Evolutionary conservation across 495 filamentous ascomycete species (phyloP).

Genomic region (Amorphotheca resinae): DNA sequence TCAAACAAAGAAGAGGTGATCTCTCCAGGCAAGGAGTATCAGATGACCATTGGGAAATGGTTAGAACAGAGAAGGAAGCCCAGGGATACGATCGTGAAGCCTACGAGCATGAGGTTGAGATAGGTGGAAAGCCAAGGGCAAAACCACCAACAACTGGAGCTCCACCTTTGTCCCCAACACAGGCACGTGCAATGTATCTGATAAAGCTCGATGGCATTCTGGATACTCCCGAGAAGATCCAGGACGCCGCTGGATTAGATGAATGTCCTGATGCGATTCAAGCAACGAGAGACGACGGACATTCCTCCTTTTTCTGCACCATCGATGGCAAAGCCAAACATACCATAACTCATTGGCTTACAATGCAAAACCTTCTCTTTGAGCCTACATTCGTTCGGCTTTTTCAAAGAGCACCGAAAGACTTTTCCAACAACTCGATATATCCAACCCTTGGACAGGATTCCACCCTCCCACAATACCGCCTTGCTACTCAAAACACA

Average conservation of each 20-base stretch:
- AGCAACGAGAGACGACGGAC: slow-evolving; percentile 5
- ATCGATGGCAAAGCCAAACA: slow-evolving; percentile 15
- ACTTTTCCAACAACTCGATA: slow-evolving; percentile 20
- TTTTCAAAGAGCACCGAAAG: slow-evolving; percentile 23
- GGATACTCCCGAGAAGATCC: slow-evolving; percentile 8
- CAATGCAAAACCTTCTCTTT: slow-evolving; percentile 8
- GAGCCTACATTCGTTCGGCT: slow-evolving; percentile 23
- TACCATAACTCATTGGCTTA: slow-evolving; percentile 12
- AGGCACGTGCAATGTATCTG: slow-evolving; percentile 18
- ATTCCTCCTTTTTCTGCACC: slow-evolving; percentile 13
- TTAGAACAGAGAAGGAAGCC: no score
- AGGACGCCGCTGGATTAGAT: slow-evolving; percentile 7
- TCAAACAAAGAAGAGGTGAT: no score
- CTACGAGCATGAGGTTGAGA: no score
- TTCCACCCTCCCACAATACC: slow-evolving; percentile 28
- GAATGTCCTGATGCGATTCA: slow-evolving; percentile 1
- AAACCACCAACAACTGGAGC: slow-evolving; percentile 1
- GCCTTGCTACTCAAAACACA: slow-evolving; percentile 10
- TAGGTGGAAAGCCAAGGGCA: neutral
- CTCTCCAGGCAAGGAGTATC: no score
- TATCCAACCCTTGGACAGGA: slow-evolving; percentile 32
- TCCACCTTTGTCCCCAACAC: slow-evolving; percentile 3
- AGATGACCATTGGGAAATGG: no score
- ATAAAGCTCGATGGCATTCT: slow-evolving; percentile 21
- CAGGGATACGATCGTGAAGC: no score